Conservation (phyloP, 1,139 yeast species). For the Torulaspora pretoriensis region DNA sequence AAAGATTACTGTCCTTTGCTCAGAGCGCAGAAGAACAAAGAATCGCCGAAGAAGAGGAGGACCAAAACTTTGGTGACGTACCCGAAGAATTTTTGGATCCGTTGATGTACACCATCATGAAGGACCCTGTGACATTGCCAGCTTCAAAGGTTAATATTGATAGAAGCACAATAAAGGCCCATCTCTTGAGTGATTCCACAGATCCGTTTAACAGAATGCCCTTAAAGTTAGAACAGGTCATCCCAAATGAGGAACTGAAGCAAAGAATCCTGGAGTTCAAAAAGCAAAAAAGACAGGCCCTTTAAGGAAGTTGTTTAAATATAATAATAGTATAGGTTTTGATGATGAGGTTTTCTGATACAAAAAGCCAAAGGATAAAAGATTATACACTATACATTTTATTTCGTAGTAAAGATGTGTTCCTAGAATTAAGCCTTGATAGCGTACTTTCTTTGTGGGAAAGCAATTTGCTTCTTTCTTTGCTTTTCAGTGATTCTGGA, state of each 20-base stretch:
- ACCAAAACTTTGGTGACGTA: slow-evolving; percentile 81
- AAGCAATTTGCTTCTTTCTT: slow-evolving; percentile 87
- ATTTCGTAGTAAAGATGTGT: slow-evolving; percentile 4
- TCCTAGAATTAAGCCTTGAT: slow-evolving; percentile 76
- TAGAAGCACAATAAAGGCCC: slow-evolving; percentile 87
- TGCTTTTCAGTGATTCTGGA: slow-evolving; percentile 79
- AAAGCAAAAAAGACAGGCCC: slow-evolving; percentile 34
- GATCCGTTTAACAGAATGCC: slow-evolving; percentile 98
- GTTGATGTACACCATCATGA: slow-evolving; percentile 91
- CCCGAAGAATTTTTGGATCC: slow-evolving; percentile 98
- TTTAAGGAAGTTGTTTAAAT: background rate
- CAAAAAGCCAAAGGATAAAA: slow-evolving; percentile 14
- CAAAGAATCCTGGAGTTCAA: slow-evolving; percentile 58
- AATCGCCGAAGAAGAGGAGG: slow-evolving; percentile 70
- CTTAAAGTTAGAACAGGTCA: slow-evolving; percentile 78
- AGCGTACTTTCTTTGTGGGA: slow-evolving; percentile 98
- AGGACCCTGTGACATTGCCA: slow-evolving; percentile 91
- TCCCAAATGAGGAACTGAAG: slow-evolving; percentile 67
- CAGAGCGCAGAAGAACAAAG: slow-evolving; percentile 58
- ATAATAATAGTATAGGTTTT: background rate
- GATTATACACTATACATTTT: slow-evolving; percentile 17
- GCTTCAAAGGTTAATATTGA: slow-evolving; percentile 80
- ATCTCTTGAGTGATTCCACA: slow-evolving; percentile 86
- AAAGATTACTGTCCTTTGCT: slow-evolving; percentile 53
- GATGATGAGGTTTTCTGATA: slow-evolving; percentile 5